Percentiles rank a stretch among this genome's conserved stretches.
phyloP scores from a whole-genome alignment of 2,329 filamentous ascomycete species.

The Epichloe brachyelytri region DNA sequence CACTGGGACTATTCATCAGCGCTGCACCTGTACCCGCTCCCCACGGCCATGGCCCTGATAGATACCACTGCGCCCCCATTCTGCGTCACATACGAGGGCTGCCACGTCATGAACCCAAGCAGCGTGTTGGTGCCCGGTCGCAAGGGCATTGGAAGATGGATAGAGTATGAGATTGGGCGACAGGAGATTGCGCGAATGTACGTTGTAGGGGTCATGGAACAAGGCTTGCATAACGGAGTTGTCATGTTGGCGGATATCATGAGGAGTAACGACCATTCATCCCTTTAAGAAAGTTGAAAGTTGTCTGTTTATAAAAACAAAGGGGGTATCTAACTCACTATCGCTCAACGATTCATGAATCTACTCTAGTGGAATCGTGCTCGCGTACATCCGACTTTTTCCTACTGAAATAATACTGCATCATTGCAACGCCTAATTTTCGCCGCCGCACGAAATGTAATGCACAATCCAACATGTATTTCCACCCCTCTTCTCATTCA shows the following conservation, averaged over 20 bases:
- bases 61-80: slow-evolving; percentile 76
- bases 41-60: slow-evolving; percentile 69
- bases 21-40: slow-evolving; percentile 76
- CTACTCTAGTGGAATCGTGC: not conserved
- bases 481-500: slow-evolving; percentile 24
- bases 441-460: not conserved
- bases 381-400: not conserved
- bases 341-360: not conserved
- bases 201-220: slow-evolving; percentile 27
- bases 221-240: not conserved
- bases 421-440: not conserved
- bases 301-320: not conserved
- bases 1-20: slow-evolving; percentile 77
- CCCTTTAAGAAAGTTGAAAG: not conserved
- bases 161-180: slow-evolving; percentile 67
- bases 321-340: not conserved
- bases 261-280: not conserved
- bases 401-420: not conserved
- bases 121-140: slow-evolving; percentile 57
- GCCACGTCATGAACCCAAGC: slow-evolving; percentile 90
- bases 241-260: not conserved
- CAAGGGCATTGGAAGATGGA: slow-evolving; percentile 62
- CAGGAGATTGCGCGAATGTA: slow-evolving; percentile 47
- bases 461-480: not conserved
- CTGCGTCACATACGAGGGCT: slow-evolving; percentile 84